Evolutionary conservation across 2,329 filamentous ascomycete genomes (phyloP).

Genomic region (Aspergillus sclerotialis): DNA sequence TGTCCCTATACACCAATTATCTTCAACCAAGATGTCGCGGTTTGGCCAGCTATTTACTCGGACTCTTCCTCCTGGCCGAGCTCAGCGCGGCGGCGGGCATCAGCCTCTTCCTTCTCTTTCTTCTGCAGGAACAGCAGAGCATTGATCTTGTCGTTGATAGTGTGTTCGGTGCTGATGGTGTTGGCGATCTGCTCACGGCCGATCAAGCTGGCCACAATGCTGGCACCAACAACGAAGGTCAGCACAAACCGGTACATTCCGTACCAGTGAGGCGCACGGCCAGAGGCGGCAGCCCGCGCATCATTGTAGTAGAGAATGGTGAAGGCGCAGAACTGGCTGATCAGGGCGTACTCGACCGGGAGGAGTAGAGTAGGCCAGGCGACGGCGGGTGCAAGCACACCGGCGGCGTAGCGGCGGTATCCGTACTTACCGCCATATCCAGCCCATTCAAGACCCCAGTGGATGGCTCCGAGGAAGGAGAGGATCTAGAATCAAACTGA

Average conservation of each 20-base stretch:
- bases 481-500: constrained; percentile 55
- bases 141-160: constrained; percentile 44
- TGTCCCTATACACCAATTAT: no score
- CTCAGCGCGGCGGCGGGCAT: constrained; percentile 28
- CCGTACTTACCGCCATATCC: constrained; percentile 60
- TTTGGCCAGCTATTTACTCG: constrained; percentile 32
- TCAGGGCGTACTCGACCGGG: constrained; percentile 77
- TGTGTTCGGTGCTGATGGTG: constrained; percentile 28
- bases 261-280: constrained; percentile 84
- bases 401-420: constrained; percentile 75
- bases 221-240: constrained; percentile 78
- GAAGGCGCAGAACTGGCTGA: constrained; percentile 78
- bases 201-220: constrained; percentile 73
- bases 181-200: constrained; percentile 68
- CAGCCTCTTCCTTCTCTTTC: constrained; percentile 39
- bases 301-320: constrained; percentile 81
- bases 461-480: constrained; percentile 87
- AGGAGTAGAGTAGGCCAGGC: constrained; percentile 88
- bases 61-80: constrained; percentile 19
- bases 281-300: constrained; percentile 61
- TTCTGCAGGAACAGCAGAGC: constrained; percentile 44
- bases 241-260: constrained; percentile 83
- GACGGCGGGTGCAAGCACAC: constrained; percentile 68
- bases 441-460: constrained; percentile 87
- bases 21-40: no score